Evolutionary conservation across 78 protist genomes (phyloP).

Genomic region (Protostelium mycophagum): DNA sequence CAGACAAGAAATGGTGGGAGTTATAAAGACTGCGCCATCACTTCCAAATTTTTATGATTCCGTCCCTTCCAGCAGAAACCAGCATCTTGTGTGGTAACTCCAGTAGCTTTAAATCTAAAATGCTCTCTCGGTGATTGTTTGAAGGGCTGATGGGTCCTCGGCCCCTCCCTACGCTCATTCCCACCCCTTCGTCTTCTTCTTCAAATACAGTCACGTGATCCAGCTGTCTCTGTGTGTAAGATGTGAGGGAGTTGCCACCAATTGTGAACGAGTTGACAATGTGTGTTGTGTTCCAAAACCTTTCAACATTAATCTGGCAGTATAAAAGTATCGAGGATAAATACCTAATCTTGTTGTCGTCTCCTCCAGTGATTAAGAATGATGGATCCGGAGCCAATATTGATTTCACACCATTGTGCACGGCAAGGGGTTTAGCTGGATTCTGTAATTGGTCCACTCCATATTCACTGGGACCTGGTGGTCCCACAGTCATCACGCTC

Average conservation of each 20-base stretch:
- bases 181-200: background rate
- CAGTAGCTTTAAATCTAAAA: constrained; percentile 46
- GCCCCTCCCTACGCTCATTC: background rate
- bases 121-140: constrained; percentile 60
- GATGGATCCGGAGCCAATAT: constrained; percentile 30
- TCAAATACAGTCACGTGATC: background rate
- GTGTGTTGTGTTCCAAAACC: constrained; percentile 6
- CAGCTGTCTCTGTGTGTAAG: constrained; percentile 15
- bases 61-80: constrained; percentile 58
- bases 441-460: background rate
- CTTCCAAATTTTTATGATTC: constrained; percentile 64
- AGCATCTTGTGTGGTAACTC: constrained; percentile 68
- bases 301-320: background rate
- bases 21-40: background rate
- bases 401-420: background rate
- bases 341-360: constrained; percentile 49
- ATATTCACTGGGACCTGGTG: background rate
- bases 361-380: constrained; percentile 47
- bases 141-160: constrained; percentile 29
- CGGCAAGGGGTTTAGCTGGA: background rate
- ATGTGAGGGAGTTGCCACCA: constrained; percentile 4
- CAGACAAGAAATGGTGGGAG: background rate
- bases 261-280: background rate
- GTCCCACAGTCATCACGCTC: background rate
- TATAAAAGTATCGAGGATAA: constrained; percentile 12